Evolutionary conservation across 2,329 filamentous ascomycete species (phyloP), one percentile per base, ranked within the genome.

Genomic region (Balansia obtecta): DNA sequence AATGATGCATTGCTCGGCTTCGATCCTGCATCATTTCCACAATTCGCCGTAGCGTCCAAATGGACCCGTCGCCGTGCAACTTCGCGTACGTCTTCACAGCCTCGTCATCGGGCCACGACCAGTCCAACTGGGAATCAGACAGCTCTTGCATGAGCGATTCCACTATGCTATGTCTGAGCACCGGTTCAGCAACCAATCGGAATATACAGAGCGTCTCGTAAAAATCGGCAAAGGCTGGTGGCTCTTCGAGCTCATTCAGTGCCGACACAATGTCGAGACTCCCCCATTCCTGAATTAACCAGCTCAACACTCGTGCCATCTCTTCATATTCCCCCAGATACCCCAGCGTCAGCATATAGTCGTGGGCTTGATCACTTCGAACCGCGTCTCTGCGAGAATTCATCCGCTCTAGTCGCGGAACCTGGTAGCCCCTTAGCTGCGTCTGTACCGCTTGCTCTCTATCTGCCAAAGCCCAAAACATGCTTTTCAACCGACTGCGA

Each of bases 281-380:
- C 6, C 61, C 60, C 65, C 73, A 73, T 55, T 80, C 65, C 22
- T 64, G 56, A 0, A 76, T 64, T 55, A 84, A 75, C 82, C 82
- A 89, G 32, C 67, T 63, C 13, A 83, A 64, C 5, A 83, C 64
- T 4, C 67, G 67, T 5, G 75, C 70, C 61, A 88, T 78, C 46
- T 75, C 79, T 2, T 74, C 66, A 46, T 71, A 70, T 55, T 87
- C 79, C 37, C 74, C 75, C n/a, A 80, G 63, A 48, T 76, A 73
- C 1, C 77, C 83, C 20, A 88, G 67, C 1, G 78, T 73, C 45
- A 81, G 73, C 61, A 88, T 73, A 60, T 86, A 85, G 2, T 70
- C 68, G 56, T 85, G 78, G 1, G 59, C 64, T 13, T 66, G 55
- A 80, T 60, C 56, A 6, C 61, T 63, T 50, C 59, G 56, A 39